phyloP scores from a whole-genome alignment of 345 rosid species.

The Mercurialis annua region DNA sequence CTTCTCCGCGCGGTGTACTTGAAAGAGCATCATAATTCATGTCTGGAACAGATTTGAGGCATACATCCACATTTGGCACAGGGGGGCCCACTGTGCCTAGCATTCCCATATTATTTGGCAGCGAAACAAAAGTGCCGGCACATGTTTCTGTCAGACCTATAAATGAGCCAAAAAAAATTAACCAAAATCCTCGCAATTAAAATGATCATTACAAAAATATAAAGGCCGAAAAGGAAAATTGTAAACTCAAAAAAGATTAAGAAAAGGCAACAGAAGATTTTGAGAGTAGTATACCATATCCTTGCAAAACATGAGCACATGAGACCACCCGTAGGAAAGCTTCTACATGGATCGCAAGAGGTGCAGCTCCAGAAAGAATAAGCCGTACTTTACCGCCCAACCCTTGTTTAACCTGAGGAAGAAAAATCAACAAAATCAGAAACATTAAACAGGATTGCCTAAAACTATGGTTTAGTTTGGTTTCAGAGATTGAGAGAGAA shows the following conservation, averaged over 20 bases:
- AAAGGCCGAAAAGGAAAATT: not conserved
- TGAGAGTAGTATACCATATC: slow-evolving; percentile 66
- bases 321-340: slow-evolving; percentile 88
- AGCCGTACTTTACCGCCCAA: slow-evolving; percentile 91
- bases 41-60: slow-evolving; percentile 93
- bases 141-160: slow-evolving; percentile 94
- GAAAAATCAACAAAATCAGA: slow-evolving; percentile 6
- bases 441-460: slow-evolving; percentile 6
- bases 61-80: slow-evolving; percentile 84
- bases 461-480: not conserved
- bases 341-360: slow-evolving; percentile 84
- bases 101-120: slow-evolving; percentile 76
- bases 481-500: not conserved
- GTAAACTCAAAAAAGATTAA: not conserved
- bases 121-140: slow-evolving; percentile 85
- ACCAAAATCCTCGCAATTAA: slow-evolving; percentile 8
- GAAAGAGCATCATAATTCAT: slow-evolving; percentile 94
- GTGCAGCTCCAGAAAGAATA: slow-evolving; percentile 94
- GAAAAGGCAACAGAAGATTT: slow-evolving; percentile 3
- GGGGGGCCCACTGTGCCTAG: slow-evolving; percentile 97
- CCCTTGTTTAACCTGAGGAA: slow-evolving; percentile 76
- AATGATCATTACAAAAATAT: not conserved
- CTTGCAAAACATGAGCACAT: slow-evolving; percentile 94
- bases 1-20: slow-evolving; percentile 76
- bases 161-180: slow-evolving; percentile 11